A percentile compares a stretch with the other conserved stretches of the same genome.
phyloP scores from a whole-genome alignment of 108 stramenopile genomes.

The Aurantiochytrium sp. region DNA sequence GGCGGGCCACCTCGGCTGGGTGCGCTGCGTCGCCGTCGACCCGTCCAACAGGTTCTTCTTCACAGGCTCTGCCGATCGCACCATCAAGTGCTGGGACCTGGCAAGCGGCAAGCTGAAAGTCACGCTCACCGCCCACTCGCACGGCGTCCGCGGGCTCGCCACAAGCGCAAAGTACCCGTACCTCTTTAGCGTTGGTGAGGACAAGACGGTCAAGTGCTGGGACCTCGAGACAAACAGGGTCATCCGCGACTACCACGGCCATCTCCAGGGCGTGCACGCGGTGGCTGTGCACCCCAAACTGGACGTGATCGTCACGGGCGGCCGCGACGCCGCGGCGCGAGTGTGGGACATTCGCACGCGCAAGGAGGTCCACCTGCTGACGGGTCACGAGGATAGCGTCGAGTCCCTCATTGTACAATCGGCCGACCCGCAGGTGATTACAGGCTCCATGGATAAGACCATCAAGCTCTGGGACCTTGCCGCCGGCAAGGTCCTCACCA shows the following conservation, averaged over 20 bases:
- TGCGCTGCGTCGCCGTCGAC: constrained; percentile 91
- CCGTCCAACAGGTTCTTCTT: constrained; percentile 92
- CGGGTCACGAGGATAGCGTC: constrained; percentile 90
- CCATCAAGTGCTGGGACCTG: constrained; percentile 95
- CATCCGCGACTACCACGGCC: constrained; percentile 97
- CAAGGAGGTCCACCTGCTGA: constrained; percentile 78
- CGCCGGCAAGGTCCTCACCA: constrained; percentile 90
- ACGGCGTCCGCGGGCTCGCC: constrained; percentile 89
- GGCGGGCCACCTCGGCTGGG: constrained; percentile 94
- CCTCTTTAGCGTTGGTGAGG: constrained; percentile 92
- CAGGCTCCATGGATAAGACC: constrained; percentile 94
- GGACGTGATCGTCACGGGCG: constrained; percentile 96
- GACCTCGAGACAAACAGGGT: constrained; percentile 98
- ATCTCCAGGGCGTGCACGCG: constrained; percentile 86
- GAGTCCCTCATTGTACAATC: constrained; percentile 78
- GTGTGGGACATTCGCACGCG: constrained; percentile 99
- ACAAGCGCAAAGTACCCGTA: constrained; percentile 88
- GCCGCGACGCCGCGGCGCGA: constrained; percentile 89
- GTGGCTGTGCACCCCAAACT: constrained; percentile 90
- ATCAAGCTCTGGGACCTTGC: constrained; percentile 98
- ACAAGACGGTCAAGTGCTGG: constrained; percentile 98
- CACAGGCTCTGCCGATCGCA: constrained; percentile 91
- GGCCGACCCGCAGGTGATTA: constrained; percentile 87
- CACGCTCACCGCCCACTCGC: constrained; percentile 96
- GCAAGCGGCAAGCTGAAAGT: constrained; percentile 85